These are phyloP conservation scores for Amaranthus cruentus DNA, from an alignment of 148 eudicot species.

Conservation along the genomic window DNA sequence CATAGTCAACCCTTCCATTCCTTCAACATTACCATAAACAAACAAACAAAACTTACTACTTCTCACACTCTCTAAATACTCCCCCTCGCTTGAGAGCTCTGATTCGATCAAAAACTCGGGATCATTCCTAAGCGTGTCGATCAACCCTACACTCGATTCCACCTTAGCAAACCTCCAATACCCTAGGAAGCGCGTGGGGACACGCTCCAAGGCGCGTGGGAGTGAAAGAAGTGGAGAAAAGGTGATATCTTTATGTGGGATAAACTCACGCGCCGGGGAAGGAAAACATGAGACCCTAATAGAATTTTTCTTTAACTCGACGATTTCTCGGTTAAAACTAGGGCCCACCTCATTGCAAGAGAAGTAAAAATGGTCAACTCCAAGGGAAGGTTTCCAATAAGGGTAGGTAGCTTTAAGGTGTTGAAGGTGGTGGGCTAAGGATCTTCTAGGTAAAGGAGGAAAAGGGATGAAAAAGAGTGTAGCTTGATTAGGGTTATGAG, in stretches of 20 bases:
- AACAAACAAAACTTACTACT: conserved; percentile 59
- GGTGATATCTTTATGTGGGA: conserved; percentile 83
- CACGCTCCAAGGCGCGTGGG: conserved; percentile 13
- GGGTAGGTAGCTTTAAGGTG: conserved; percentile 40
- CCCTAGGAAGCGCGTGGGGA: conserved; percentile 20
- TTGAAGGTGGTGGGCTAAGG: conserved; percentile 40
- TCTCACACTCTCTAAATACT: neutral
- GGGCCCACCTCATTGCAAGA: conserved; percentile 47
- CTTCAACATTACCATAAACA: conserved; percentile 34
- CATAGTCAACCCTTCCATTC: conserved; percentile 34
- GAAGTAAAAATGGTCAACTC: conserved; percentile 81
- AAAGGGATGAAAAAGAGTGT: conserved; percentile 74
- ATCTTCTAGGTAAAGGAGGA: conserved; percentile 42
- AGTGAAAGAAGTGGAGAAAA: conserved; percentile 36
- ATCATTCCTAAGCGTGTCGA: conserved; percentile 32
- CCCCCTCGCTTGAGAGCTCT: conserved; percentile 29
- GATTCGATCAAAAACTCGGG: conserved; percentile 41
- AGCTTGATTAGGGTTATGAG: conserved; percentile 52
- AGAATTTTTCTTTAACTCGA: conserved; percentile 72
- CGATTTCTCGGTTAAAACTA: conserved; percentile 48
- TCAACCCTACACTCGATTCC: conserved; percentile 11
- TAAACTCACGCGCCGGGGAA: conserved; percentile 43
- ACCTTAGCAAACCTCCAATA: conserved; percentile 21
- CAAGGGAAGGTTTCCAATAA: conserved; percentile 76
- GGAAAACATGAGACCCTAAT: conserved; percentile 58